These are phyloP conservation scores for Coniochaeta hoffmannii DNA, from an alignment of 2,329 filamentous ascomycete genomes.

Conservation along the genomic window DNA sequence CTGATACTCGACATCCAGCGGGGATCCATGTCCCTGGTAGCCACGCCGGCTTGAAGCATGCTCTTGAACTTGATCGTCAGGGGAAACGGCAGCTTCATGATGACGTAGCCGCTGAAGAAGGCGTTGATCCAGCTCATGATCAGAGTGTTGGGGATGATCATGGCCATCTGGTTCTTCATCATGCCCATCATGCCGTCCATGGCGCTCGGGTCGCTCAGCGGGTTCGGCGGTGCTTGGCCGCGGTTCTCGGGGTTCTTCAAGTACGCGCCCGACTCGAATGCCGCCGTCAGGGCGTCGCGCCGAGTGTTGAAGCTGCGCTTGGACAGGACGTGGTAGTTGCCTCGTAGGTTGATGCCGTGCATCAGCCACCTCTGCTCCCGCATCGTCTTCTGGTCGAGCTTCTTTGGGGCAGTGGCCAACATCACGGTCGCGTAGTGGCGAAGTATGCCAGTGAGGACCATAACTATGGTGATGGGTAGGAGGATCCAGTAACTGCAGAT, in stretches of 20 bases:
- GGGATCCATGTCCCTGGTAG: constrained; percentile 91
- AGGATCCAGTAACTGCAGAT: constrained; percentile 89
- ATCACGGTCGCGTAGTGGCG: constrained; percentile 95
- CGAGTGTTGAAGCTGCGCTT: constrained; percentile 69
- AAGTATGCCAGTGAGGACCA: constrained; percentile 92
- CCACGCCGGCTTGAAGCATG: constrained; percentile 96
- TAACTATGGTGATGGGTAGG: constrained; percentile 93
- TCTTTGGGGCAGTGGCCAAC: constrained; percentile 79
- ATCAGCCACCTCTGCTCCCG: constrained; percentile 82
- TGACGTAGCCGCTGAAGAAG: constrained; percentile 97
- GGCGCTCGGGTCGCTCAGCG: constrained; percentile 86
- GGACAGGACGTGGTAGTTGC: constrained; percentile 74
- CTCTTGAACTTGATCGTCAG: constrained; percentile 99
- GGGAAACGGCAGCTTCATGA: constrained; percentile 96
- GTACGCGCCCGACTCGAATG: constrained; percentile 79
- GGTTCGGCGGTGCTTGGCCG: constrained; percentile 84
- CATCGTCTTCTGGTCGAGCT: constrained; percentile 64
- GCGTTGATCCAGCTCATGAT: constrained; percentile 99
- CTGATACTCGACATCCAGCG: constrained; percentile 98
- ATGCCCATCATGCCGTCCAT: constrained; percentile 99
- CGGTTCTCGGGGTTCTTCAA: constrained; percentile 82
- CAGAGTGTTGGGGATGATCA: constrained; percentile 97
- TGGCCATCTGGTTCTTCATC: constrained; percentile 99
- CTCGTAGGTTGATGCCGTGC: constrained; percentile 76
- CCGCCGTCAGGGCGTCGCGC: constrained; percentile 71